phyloP scores from a whole-genome alignment of 768 basidiomycete genomes.

The Auricularia sp. region DNA sequence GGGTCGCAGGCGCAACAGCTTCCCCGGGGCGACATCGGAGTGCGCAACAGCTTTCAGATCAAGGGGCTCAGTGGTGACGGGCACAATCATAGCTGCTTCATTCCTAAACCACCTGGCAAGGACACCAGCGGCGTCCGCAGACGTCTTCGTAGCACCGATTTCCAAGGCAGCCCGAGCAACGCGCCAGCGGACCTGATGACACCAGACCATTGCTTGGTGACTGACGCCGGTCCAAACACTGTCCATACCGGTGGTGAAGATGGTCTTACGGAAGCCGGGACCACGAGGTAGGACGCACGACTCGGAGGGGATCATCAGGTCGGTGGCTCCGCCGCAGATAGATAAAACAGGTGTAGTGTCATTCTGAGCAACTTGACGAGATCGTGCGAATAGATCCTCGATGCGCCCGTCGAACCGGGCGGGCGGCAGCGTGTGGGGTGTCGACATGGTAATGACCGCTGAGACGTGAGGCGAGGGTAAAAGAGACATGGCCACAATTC shows the following conservation, averaged over 20 bases:
- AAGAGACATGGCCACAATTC: constrained; percentile 75
- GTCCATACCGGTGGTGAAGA: constrained; percentile 81
- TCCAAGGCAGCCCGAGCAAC: constrained; percentile 74
- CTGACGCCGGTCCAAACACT: constrained; percentile 95
- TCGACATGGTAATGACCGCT: constrained; percentile 90
- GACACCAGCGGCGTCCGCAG: constrained; percentile 23
- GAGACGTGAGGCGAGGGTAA: constrained; percentile 59
- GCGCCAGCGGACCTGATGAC: constrained; percentile 90
- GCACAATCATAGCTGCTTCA: not conserved
- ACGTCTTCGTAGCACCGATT: constrained; percentile 28
- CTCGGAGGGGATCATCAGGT: constrained; percentile 88
- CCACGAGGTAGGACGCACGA: constrained; percentile 52
- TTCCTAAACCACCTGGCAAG: constrained; percentile 58
- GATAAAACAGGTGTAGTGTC: constrained; percentile 63
- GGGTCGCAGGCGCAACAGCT: not conserved
- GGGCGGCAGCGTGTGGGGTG: constrained; percentile 82
- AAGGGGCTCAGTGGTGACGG: not conserved
- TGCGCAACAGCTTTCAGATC: not conserved
- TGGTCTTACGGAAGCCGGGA: constrained; percentile 41
- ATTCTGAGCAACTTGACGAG: constrained; percentile 28
- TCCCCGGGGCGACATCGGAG: not conserved
- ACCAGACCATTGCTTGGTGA: constrained; percentile 97
- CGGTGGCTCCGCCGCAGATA: constrained; percentile 85
- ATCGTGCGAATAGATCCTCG: constrained; percentile 56
- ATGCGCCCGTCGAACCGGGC: constrained; percentile 78